Base-by-base conservation (phyloP, 1,139 yeast species). In the Saccharomyces hybrid region DNA sequence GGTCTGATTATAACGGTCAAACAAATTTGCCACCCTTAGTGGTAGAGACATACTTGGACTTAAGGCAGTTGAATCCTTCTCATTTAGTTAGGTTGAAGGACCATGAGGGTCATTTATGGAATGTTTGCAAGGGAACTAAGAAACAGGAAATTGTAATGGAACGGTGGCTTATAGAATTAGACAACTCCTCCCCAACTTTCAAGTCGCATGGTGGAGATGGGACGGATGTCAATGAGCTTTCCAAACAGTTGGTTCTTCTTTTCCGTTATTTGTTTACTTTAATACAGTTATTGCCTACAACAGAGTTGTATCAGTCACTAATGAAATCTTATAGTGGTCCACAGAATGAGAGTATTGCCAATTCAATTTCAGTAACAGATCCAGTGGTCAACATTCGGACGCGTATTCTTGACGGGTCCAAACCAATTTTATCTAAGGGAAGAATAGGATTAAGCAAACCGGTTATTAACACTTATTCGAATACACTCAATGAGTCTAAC, bases 81-180 rank as follows among this genome's bases (percentile, higher is more conserved):
- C 90, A 87, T 60, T 76, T 84, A 11, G 76, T 90, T 48, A 79
- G 83, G 49, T 65, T 85, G 46, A 84, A 81, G 55, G 91, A 81
- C 54, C 67, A 71, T 7, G 76, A 73, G 4, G 76, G 76, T 46
- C 72, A 71, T 55, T 60, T 72, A n/a, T 79, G 81, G 80, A 73
- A 76, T 38, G 83, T 82, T 13, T 74, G 79, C 14, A 76, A 75
- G 54, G 81, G 82, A 16, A 76, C 77, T 2, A 82, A 79, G 64
- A 85, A 84, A 62, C 75, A 82, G 13, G 98, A 91, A 69, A 81
- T 93, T 14, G 96, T 93, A 1, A 72, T 93, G 55, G 99, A 93
- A 67, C 76, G 99, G 56, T 93, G 99, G 99, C 75, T 89, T 27
- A 74, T 93, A 41, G 96, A 90, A 68, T 80, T 90, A 59, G 91